Evolutionary conservation across 164 flowering plant genomes (phyloP), one percentile per base, ranked within the genome.

Genomic region (Malania oleifera): DNA sequence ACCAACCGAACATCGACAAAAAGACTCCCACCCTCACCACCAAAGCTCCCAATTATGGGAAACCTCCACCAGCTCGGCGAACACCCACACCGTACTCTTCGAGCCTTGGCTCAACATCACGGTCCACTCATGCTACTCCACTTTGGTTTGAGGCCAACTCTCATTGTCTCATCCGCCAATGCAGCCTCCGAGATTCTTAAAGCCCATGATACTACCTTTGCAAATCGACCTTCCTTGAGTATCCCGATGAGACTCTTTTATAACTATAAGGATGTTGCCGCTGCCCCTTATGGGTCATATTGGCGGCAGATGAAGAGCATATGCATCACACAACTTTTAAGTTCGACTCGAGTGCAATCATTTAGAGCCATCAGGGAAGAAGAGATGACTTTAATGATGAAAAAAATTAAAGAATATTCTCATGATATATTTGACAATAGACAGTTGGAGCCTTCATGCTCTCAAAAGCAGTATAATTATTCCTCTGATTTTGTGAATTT

Each of bases 301-400:
- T 67, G 71, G 71, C 62, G 71, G 54, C 51, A 62, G 39, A 29
- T 57, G 34, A 49, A 20, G 35, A 56, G 66, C 25, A 56, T 67
- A 14, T 48, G 57, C 10, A 50, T 62, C 0, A 49, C 50, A 13
- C 62, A 67, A 26, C 67, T 67, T 22, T 43, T 67, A 11, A 62
- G 54, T 25, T 50, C 20, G 47, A 61, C 41, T 20, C 38, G 57
- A 31, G 67, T 67, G 3, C 54, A 57, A 24, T 61, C 66, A 0
- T 57, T 56, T 24, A 17, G 60, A 15, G 12, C 9, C 0, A 52
- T 69, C 1, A 69, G 77, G 37, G 77, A 65, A 48, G 73, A 69
- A 52, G 77, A 73, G 60, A 60, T 35, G 18, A 38, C 48, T 1
- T 23, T 59, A 0, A 20, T 66, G 66, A 40, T 69, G 5, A 29